Evolutionary conservation across 192 early-diverging fungal genomes (phyloP).

Genomic region (Mortierella antarctica): DNA sequence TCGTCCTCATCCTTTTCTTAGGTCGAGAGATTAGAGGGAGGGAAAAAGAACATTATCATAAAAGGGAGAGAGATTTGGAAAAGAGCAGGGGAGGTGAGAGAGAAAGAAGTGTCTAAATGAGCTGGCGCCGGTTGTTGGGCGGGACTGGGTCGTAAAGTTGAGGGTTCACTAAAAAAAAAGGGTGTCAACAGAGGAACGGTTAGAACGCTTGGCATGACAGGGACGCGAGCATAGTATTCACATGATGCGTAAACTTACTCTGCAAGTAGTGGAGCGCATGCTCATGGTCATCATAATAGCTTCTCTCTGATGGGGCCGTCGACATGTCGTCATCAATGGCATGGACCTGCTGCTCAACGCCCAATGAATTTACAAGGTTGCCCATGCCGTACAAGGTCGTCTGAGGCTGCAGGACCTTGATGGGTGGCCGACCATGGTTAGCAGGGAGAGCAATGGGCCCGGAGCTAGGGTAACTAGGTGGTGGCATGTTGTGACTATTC

Average conservation of each 20-base stretch:
- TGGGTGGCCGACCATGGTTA: not conserved
- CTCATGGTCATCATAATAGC: slow-evolving; percentile 9
- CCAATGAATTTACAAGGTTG: slow-evolving; percentile 30
- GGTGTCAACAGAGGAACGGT: not conserved
- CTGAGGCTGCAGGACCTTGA: slow-evolving; percentile 41
- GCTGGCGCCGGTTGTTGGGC: slow-evolving; percentile 30
- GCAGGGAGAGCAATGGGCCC: not conserved
- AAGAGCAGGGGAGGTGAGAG: not conserved
- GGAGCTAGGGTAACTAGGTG: not conserved
- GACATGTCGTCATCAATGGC: not conserved
- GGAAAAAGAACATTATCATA: not conserved
- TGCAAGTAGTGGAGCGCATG: slow-evolving; percentile 25
- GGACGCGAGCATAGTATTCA: too few species aligned
- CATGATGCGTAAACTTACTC: slow-evolving; percentile 22
- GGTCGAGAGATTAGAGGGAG: not conserved
- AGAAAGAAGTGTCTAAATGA: slow-evolving; percentile 19
- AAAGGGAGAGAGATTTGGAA: not conserved
- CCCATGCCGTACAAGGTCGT: slow-evolving; percentile 45
- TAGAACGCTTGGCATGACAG: not conserved
- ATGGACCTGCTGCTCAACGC: slow-evolving; percentile 43
- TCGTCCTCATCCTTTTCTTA: too few species aligned
- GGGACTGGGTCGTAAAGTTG: slow-evolving; percentile 36
- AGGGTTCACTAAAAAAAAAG: slow-evolving; percentile 28
- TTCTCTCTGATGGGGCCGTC: not conserved
- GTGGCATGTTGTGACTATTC: too few species aligned